Percentiles rank a stretch among this genome's conserved stretches.
These are phyloP conservation scores for Oxyria digyna DNA, from an alignment of 148 eudicot genomes.

Conservation along the genomic window DNA sequence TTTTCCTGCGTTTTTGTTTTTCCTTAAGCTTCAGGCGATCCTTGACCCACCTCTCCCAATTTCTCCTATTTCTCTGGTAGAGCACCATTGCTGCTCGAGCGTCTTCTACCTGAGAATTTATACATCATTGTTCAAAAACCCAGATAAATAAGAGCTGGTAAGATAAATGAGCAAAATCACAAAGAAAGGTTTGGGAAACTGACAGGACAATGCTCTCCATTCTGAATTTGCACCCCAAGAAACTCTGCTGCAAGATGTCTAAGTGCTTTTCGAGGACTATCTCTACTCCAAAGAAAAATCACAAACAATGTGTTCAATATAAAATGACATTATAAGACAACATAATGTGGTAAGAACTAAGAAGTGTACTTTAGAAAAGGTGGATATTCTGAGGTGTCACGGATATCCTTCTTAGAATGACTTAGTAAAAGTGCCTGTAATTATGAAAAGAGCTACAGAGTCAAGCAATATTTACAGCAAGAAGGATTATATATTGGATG, in stretches of 20 bases:
- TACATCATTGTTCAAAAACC: not conserved
- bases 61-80: constrained; percentile 57
- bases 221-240: constrained; percentile 74
- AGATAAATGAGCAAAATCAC: not conserved
- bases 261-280: constrained; percentile 62
- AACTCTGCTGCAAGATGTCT: constrained; percentile 72
- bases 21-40: constrained; percentile 37
- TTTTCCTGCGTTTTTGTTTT: constrained; percentile 71
- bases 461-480: not conserved
- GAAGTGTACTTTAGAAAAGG: constrained; percentile 64
- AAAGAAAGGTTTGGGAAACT: constrained; percentile 19
- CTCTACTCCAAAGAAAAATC: constrained; percentile 29
- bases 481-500: not conserved
- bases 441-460: not conserved
- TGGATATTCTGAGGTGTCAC: constrained; percentile 83
- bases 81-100: constrained; percentile 95
- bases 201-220: constrained; percentile 97
- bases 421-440: constrained; percentile 67
- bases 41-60: constrained; percentile 71
- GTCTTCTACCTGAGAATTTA: constrained; percentile 61
- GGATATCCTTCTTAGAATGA: constrained; percentile 74
- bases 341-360: not conserved
- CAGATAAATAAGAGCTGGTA: not conserved
- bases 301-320: not conserved
- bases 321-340: not conserved